Evolutionary conservation across 1,284 basidiomycete genomes (phyloP).

Genomic region (Violaceomyces palustris): DNA sequence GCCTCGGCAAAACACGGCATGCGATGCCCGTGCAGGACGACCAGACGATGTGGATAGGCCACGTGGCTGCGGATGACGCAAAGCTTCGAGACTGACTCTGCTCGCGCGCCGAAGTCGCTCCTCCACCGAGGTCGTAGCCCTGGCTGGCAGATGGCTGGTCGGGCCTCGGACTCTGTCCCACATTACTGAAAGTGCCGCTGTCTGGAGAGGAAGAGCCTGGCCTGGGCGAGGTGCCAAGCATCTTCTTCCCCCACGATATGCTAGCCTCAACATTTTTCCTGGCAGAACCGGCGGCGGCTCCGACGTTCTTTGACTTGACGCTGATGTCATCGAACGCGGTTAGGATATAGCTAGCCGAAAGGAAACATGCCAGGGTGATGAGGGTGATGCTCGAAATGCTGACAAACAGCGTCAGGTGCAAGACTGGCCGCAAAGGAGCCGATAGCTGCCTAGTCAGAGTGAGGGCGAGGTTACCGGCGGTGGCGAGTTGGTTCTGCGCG

Average conservation of each 20-base stretch:
- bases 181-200: background rate
- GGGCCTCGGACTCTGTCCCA: too few species aligned
- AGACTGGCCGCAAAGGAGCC: constrained; percentile 31
- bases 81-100: too few species aligned
- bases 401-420: constrained; percentile 37
- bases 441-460: constrained; percentile 37
- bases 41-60: too few species aligned
- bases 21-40: too few species aligned
- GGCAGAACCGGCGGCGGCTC: constrained; percentile 15
- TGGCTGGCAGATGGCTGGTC: too few species aligned
- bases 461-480: constrained; percentile 33
- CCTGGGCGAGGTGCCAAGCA: constrained; percentile 9
- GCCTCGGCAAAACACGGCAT: too few species aligned
- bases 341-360: constrained; percentile 35
- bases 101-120: too few species aligned
- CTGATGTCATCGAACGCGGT: constrained; percentile 41
- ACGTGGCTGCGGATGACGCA: too few species aligned
- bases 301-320: constrained; percentile 18
- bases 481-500: constrained; percentile 36
- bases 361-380: constrained; percentile 27
- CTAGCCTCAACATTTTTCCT: constrained; percentile 16
- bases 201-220: too few species aligned
- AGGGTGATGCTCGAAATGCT: constrained; percentile 40
- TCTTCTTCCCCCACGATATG: constrained; percentile 22
- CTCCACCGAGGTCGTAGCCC: too few species aligned